These are phyloP conservation scores for Aspergillus campestris DNA, from an alignment of 495 filamentous ascomycete genomes.

Conservation along the genomic window DNA sequence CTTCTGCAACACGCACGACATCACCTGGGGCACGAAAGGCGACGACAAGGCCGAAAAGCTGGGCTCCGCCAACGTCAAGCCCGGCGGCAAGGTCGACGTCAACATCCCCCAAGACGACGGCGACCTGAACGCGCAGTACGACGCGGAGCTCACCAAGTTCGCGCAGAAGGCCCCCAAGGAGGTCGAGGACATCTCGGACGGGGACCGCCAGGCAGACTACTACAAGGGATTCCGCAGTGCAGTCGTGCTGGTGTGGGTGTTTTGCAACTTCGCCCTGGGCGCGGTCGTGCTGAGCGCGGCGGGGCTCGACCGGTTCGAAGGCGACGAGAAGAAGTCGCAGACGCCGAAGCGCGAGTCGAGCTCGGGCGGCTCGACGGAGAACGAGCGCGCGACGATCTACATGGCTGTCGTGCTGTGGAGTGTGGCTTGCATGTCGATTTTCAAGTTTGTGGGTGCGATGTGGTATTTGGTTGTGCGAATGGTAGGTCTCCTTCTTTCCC, in stretches of 20 bases:
- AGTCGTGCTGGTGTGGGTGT: conserved; percentile 93
- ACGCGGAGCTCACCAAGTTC: conserved; percentile 73
- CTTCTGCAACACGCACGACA: conserved; percentile 97
- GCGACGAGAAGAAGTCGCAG: conserved; percentile 22
- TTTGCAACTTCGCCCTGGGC: conserved; percentile 83
- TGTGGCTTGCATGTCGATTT: conserved; percentile 76
- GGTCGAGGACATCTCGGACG: conserved; percentile 47
- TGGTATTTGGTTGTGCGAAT: conserved; percentile 95
- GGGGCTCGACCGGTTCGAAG: conserved; percentile 60
- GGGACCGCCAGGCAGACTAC: conserved; percentile 92
- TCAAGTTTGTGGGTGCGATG: conserved; percentile 83
- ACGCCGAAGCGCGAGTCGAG: too few relatives aligned
- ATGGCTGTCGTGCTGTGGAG: conserved; percentile 87
- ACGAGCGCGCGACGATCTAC: conserved; percentile 62
- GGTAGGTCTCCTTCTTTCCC: conserved; percentile 29
- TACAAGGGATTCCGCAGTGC: conserved; percentile 92
- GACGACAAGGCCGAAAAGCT: conserved; percentile 85
- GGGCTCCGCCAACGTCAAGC: conserved; percentile 70
- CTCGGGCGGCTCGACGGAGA: conserved; percentile 19
- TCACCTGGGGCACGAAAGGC: conserved; percentile 95
- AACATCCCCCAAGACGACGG: conserved; percentile 80
- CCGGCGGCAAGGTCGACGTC: conserved; percentile 89
- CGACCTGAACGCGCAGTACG: conserved; percentile 89
- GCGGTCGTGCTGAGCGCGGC: conserved; percentile 83
- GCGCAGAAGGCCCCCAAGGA: conserved; percentile 60